Evolutionary conservation across 495 filamentous ascomycete genomes (phyloP), one percentile per base, ranked within the genome.

Genomic region (Hyaloscypha variabilis): DNA sequence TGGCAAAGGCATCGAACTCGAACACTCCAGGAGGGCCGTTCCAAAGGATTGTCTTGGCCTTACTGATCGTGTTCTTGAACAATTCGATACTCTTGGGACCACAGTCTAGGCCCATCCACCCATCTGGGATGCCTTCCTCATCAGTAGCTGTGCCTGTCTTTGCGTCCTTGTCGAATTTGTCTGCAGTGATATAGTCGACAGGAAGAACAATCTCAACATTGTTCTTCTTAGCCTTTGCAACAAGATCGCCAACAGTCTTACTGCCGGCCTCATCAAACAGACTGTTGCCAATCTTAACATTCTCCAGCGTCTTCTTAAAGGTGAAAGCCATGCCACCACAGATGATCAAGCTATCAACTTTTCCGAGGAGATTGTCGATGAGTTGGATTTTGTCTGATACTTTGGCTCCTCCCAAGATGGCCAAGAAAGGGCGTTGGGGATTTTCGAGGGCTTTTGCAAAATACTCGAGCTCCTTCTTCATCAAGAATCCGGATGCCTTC

Each of bases 391-490:
- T 99, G 83, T 99, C 95, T 36, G 92, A 95, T 52, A 99, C 92
- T 86, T 99, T 99, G 72, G 96, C 91, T 67, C 95, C 95, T 67
- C 95, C 95, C 5, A 99, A 90, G 76, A 99, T 98, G 76, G 95
- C 96, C 21, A 99, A 91, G 90, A 99, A 99, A 64, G 96, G 96
- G 28, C 93, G 88, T 81, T 94, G 83, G 42, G 95, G 95, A 70
- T 85, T 86, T 82, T 99, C 95, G 36, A 99, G 91, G 34, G 94
- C 95, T 83, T 97, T 86, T 62, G 95, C 95, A 77, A 99, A 99
- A 88, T 98, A 99, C 74, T 98, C 94, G 55, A 99, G 91, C 79
- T 99, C 95, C 84, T 98, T 99, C 90, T 99, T 99, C 82, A 99
- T 91, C 71, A 99, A 88, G 88, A 97, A 98, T 57, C 95, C 95